Conservation (phyloP, 2,329 filamentous ascomycete species). For the Fusarium pilosicola region DNA sequence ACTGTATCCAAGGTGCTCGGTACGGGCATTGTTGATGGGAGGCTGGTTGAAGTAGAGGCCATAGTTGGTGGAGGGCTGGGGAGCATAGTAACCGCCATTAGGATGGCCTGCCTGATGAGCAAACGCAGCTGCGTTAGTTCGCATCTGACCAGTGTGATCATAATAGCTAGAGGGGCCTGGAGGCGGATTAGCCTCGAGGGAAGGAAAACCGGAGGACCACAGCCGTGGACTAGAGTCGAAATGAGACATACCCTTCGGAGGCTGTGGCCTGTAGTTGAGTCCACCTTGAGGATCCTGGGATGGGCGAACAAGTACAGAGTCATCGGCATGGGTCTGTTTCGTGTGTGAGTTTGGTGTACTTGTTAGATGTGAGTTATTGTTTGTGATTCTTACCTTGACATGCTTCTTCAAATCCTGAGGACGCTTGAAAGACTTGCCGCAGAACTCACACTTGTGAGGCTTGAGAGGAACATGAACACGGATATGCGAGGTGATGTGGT, state of each 20-base stretch:
- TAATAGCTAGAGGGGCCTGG: slow-evolving; percentile 68
- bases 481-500: slow-evolving; percentile 99
- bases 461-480: slow-evolving; percentile 98
- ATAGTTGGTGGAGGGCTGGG: slow-evolving; percentile 66
- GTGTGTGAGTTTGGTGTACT: slow-evolving; percentile 34
- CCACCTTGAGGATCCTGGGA: slow-evolving; percentile 63
- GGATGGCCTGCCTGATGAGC: slow-evolving; percentile 65
- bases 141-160: slow-evolving; percentile 72
- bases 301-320: slow-evolving; percentile 76
- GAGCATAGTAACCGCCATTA: slow-evolving; percentile 65
- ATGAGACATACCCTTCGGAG: slow-evolving; percentile 61
- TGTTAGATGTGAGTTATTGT: neutral
- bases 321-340: slow-evolving; percentile 85
- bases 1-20: slow-evolving; percentile 73
- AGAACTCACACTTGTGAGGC: slow-evolving; percentile 99
- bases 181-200: slow-evolving; percentile 55
- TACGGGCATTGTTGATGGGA: slow-evolving; percentile 62
- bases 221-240: slow-evolving; percentile 23
- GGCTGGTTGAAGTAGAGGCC: slow-evolving; percentile 83
- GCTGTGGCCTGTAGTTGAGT: slow-evolving; percentile 65
- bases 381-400: slow-evolving; percentile 72
- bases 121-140: slow-evolving; percentile 64
- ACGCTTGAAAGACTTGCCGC: slow-evolving; percentile 98
- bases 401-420: slow-evolving; percentile 99
- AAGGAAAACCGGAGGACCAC: slow-evolving; percentile 40